Evolutionary conservation across 371 early-diverging fungal species (phyloP).

Genomic region (Syncephalastrum sp.): DNA sequence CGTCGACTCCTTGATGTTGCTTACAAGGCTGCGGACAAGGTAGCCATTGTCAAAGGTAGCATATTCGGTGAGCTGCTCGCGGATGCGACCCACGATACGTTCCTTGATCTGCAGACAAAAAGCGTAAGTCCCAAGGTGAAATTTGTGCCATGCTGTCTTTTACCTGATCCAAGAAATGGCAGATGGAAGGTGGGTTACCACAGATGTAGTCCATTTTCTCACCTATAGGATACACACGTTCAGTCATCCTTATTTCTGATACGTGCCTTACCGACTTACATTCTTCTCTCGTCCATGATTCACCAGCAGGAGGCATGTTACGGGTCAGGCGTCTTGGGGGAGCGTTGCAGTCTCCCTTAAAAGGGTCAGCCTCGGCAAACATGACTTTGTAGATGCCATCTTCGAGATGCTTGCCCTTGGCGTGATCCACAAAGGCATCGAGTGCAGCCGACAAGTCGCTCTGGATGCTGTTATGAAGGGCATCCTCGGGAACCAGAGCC

Average conservation of each 20-base stretch:
- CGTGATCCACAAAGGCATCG: slow-evolving; percentile 17
- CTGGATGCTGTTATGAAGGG: slow-evolving; percentile 34
- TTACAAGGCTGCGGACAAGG: slow-evolving; percentile 29
- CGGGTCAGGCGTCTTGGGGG: slow-evolving; percentile 43
- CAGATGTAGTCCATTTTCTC: slow-evolving; percentile 63
- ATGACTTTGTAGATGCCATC: slow-evolving; percentile 50
- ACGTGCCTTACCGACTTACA: slow-evolving; percentile 28
- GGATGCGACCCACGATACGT: slow-evolving; percentile 41
- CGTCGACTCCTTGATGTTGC: slow-evolving; percentile 28
- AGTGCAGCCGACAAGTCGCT: slow-evolving; percentile 16
- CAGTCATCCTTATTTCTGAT: neutral
- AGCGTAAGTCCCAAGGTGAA: neutral
- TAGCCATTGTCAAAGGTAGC: slow-evolving; percentile 36
- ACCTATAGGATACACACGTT: slow-evolving; percentile 18
- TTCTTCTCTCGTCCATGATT: slow-evolving; percentile 60
- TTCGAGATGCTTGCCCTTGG: slow-evolving; percentile 26
- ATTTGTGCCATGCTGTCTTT: neutral
- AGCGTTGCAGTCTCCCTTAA: slow-evolving; percentile 66
- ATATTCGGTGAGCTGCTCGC: slow-evolving; percentile 22
- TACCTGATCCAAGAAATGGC: slow-evolving; percentile 51
- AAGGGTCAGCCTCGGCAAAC: slow-evolving; percentile 55
- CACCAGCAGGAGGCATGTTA: slow-evolving; percentile 55
- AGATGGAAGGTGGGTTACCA: slow-evolving; percentile 69
- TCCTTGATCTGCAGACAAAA: slow-evolving; percentile 27
- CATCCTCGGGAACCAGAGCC: slow-evolving; percentile 24